A percentile compares a stretch with the other conserved stretches of the same genome.
Conservation (phyloP, 2,329 filamentous ascomycete genomes). For the Neofusicoccum cordaticola region DNA sequence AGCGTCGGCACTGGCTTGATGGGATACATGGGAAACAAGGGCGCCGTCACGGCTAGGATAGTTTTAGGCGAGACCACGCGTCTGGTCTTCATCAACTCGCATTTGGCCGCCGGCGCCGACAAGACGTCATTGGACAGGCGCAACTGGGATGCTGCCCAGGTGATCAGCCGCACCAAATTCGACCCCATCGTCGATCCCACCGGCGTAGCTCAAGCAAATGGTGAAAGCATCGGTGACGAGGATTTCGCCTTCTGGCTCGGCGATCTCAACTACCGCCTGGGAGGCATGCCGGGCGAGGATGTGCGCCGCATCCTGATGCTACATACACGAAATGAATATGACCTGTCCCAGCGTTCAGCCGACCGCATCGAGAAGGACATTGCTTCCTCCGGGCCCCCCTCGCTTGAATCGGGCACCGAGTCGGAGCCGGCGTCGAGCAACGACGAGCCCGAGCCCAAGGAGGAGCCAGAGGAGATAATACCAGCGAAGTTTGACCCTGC, state of each 20-base stretch:
- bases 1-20: slow-evolving; percentile 85
- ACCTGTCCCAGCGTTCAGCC: slow-evolving; percentile 27
- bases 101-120: slow-evolving; percentile 84
- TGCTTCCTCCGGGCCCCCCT: slow-evolving; percentile 4
- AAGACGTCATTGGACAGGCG: slow-evolving; percentile 73
- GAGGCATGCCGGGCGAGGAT: slow-evolving; percentile 84
- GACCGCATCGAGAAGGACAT: slow-evolving; percentile 26
- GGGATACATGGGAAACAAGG: slow-evolving; percentile 96
- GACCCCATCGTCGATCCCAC: slow-evolving; percentile 67
- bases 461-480: slow-evolving; percentile 37
- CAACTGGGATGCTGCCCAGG: slow-evolving; percentile 85
- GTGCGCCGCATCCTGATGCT: slow-evolving; percentile 80
- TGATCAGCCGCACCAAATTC: slow-evolving; percentile 73
- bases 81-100: slow-evolving; percentile 86
- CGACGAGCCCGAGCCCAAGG: slow-evolving; percentile 21
- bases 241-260: slow-evolving; percentile 97
- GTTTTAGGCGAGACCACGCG: slow-evolving; percentile 86
- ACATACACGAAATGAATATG: slow-evolving; percentile 77
- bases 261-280: slow-evolving; percentile 90
- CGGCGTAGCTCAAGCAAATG: slow-evolving; percentile 55
- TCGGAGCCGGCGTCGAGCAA: neutral
- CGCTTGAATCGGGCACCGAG: neutral
- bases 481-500: slow-evolving; percentile 66
- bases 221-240: slow-evolving; percentile 78
- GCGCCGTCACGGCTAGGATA: slow-evolving; percentile 76